Evolutionary conservation across 2,329 filamentous ascomycete genomes (phyloP).

Genomic region (Phialophora verrucosa): DNA sequence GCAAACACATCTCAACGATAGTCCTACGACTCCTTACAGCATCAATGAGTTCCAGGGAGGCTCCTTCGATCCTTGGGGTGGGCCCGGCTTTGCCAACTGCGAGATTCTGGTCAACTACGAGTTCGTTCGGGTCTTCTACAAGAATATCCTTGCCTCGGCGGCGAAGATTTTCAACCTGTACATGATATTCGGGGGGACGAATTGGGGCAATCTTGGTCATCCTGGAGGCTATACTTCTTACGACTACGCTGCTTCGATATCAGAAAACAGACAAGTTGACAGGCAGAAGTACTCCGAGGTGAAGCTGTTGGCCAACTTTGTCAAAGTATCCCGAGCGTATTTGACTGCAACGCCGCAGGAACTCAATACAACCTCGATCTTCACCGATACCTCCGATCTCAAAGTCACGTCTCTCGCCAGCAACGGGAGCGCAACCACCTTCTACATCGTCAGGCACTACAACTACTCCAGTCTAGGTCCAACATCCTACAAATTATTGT

Average conservation of each 20-base stretch:
- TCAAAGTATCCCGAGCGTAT: slow-evolving; percentile 74
- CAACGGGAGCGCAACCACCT: slow-evolving; percentile 60
- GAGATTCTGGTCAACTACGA: slow-evolving; percentile 70
- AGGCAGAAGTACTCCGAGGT: slow-evolving; percentile 81
- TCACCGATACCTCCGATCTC: slow-evolving; percentile 58
- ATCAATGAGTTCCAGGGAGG: slow-evolving; percentile 42
- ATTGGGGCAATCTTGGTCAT: slow-evolving; percentile 80
- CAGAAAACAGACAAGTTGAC: slow-evolving; percentile 70
- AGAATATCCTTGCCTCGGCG: slow-evolving; percentile 72
- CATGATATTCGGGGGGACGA: slow-evolving; percentile 74
- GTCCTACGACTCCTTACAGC: slow-evolving; percentile 39
- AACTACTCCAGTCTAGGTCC: slow-evolving; percentile 66
- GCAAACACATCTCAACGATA: slow-evolving; percentile 37
- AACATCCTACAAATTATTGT: slow-evolving; percentile 66
- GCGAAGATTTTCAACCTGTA: slow-evolving; percentile 74
- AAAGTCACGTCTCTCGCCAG: slow-evolving; percentile 67
- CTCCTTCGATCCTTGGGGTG: slow-evolving; percentile 34
- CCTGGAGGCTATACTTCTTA: slow-evolving; percentile 65
- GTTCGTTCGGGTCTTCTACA: slow-evolving; percentile 79
- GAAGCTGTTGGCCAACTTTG: slow-evolving; percentile 76
- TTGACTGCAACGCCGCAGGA: slow-evolving; percentile 62
- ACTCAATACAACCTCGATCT: slow-evolving; percentile 52
- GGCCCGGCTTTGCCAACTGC: slow-evolving; percentile 56
- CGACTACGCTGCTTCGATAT: slow-evolving; percentile 68
- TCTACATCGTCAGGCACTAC: slow-evolving; percentile 71